Percentiles rank a stretch among this genome's conserved stretches.
Evolutionary conservation across 2,329 filamentous ascomycete genomes (phyloP).

Genomic region (Malbranchea zuffiana): DNA sequence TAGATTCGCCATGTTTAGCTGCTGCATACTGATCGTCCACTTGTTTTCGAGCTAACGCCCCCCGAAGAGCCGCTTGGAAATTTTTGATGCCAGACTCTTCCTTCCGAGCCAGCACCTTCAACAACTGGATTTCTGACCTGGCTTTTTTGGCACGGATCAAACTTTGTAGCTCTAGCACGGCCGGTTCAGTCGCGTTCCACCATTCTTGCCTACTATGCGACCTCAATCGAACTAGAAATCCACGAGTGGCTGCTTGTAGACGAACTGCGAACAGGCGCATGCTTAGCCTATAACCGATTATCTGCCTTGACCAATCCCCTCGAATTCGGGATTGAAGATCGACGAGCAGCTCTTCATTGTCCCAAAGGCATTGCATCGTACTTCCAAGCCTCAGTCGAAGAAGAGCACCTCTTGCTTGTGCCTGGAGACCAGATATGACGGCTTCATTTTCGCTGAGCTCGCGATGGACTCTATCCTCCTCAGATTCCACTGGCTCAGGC

Average conservation of each 20-base stretch:
- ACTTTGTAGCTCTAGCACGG: slow-evolving; percentile 72
- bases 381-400: slow-evolving; percentile 65
- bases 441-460: slow-evolving; percentile 68
- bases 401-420: slow-evolving; percentile 72
- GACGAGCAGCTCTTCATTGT: slow-evolving; percentile 63
- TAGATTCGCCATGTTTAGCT: slow-evolving; percentile 52
- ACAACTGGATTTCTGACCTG: slow-evolving; percentile 32
- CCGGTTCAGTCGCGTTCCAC: slow-evolving; percentile 60
- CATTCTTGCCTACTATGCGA: slow-evolving; percentile 54
- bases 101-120: slow-evolving; percentile 30
- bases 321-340: slow-evolving; percentile 79
- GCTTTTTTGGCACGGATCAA: slow-evolving; percentile 52
- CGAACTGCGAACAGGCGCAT: slow-evolving; percentile 72
- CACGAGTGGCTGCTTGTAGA: slow-evolving; percentile 69
- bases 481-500: slow-evolving; percentile 63
- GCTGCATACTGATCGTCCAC: slow-evolving; percentile 46
- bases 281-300: slow-evolving; percentile 66
- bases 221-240: slow-evolving; percentile 58
- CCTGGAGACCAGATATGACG: slow-evolving; percentile 67
- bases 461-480: slow-evolving; percentile 76
- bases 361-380: slow-evolving; percentile 83
- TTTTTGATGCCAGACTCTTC: slow-evolving; percentile 36
- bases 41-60: slow-evolving; percentile 34
- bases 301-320: slow-evolving; percentile 75
- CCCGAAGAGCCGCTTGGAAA: slow-evolving; percentile 48